A percentile compares a stretch with the other conserved stretches of the same genome.
phyloP scores from a whole-genome alignment of 2,329 filamentous ascomycete species.

The Neoascochyta sp. region DNA sequence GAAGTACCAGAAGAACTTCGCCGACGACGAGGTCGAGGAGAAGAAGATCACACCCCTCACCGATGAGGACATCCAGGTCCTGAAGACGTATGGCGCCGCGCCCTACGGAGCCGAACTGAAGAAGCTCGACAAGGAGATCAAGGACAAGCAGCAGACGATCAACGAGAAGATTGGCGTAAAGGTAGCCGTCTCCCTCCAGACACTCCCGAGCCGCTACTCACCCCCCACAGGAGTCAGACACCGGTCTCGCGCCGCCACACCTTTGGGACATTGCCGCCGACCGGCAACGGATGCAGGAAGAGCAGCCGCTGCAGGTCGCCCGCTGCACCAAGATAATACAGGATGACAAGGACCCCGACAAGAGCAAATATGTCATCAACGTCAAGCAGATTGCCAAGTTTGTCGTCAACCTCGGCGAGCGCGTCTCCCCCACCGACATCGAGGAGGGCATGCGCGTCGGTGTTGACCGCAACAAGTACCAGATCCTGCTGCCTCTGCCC shows the following conservation, averaged over 20 bases:
- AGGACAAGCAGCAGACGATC: slow-evolving; percentile 95
- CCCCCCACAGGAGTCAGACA: slow-evolving; percentile 82
- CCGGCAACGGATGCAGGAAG: slow-evolving; percentile 96
- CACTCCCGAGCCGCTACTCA: slow-evolving; percentile 3
- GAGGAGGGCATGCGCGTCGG: slow-evolving; percentile 99
- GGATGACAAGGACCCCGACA: slow-evolving; percentile 91
- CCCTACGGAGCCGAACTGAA: slow-evolving; percentile 91
- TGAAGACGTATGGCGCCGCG: slow-evolving; percentile 97
- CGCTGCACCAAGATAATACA: slow-evolving; percentile 99
- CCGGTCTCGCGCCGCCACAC: slow-evolving; percentile 94
- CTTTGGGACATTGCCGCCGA: slow-evolving; percentile 98
- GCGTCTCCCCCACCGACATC: slow-evolving; percentile 96
- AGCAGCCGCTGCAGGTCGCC: slow-evolving; percentile 95
- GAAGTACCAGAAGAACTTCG: slow-evolving; percentile 97
- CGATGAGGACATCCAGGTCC: slow-evolving; percentile 99
- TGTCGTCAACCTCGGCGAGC: slow-evolving; percentile 93
- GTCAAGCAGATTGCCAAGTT: slow-evolving; percentile 99
- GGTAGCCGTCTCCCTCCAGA: slow-evolving; percentile 4
- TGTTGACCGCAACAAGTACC: slow-evolving; percentile 98
- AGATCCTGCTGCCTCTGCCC: slow-evolving; percentile 91
- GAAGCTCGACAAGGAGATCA: slow-evolving; percentile 98
- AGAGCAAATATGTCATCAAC: slow-evolving; percentile 99
- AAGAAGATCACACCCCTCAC: slow-evolving; percentile 98
- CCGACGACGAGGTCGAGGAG: slow-evolving; percentile 94
- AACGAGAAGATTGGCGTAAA: slow-evolving; percentile 87